Percentiles rank a stretch among this genome's conserved stretches.
phyloP scores from a whole-genome alignment of 768 basidiomycete species.

The Trametes villosa region DNA sequence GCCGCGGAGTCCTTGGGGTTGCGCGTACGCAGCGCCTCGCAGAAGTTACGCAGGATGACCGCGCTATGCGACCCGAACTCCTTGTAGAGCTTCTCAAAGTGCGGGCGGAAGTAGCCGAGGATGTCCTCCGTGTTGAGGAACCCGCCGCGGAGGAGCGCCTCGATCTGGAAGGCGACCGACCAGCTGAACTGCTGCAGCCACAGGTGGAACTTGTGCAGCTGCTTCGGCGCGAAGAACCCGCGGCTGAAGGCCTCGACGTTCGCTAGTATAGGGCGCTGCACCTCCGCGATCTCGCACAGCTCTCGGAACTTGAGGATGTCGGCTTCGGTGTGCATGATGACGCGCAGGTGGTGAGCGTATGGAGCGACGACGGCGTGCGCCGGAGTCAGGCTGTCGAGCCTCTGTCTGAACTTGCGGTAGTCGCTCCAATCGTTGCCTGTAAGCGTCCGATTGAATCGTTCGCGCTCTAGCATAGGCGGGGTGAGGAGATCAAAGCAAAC shows the following conservation, averaged over 20 bases:
- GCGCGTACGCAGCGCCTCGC: conserved; percentile 50
- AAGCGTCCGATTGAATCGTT: conserved; percentile 58
- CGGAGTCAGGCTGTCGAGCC: conserved; percentile 61
- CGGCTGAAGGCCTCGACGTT: conserved; percentile 53
- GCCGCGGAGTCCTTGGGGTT: conserved; percentile 45
- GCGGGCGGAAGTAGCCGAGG: conserved; percentile 44
- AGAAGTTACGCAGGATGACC: conserved; percentile 59
- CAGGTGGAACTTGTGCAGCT: conserved; percentile 49
- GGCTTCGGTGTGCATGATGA: conserved; percentile 57
- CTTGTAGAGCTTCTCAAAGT: conserved; percentile 47
- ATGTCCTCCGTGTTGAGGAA: conserved; percentile 66
- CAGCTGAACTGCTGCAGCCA: conserved; percentile 57
- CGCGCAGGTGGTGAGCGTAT: conserved; percentile 72
- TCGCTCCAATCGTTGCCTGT: conserved; percentile 46
- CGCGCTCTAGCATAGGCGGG: conserved; percentile 66
- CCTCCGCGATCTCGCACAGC: conserved; percentile 58
- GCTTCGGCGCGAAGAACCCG: conserved; percentile 54
- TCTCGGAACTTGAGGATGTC: conserved; percentile 56
- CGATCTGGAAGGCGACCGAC: conserved; percentile 78
- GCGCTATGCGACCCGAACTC: conserved; percentile 40
- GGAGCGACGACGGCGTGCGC: conserved; percentile 64
- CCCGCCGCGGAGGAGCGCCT: conserved; percentile 66
- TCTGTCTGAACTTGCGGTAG: conserved; percentile 53
- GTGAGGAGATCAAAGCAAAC: conserved; percentile 69
- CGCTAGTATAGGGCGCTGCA: conserved; percentile 33